A percentile compares a stretch with the other conserved stretches of the same genome.
phyloP scores from a whole-genome alignment of 441 rosid species.

The Gossypium davidsonii region DNA sequence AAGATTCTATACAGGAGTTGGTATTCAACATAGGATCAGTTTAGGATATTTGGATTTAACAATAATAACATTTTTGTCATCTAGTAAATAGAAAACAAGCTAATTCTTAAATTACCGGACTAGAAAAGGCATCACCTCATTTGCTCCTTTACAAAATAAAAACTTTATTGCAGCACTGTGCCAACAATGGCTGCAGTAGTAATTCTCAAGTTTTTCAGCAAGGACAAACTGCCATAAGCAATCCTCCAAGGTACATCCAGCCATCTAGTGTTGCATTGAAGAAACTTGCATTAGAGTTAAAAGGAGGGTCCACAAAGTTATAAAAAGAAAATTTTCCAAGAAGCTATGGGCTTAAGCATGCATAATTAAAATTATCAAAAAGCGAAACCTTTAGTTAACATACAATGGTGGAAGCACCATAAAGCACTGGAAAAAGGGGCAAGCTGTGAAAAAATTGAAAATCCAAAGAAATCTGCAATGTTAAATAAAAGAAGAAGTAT shows the following conservation, averaged over 20 bases:
- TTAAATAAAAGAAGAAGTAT: background rate
- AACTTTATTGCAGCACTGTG: constrained; percentile 63
- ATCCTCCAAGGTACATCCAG: constrained; percentile 56
- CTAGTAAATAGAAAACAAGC: background rate
- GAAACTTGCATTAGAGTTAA: background rate
- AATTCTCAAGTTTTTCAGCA: constrained; percentile 60
- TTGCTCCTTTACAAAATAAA: constrained; percentile 34
- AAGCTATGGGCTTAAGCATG: constrained; percentile 7
- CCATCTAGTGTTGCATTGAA: constrained; percentile 35
- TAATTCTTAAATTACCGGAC: background rate
- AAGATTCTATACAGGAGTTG: background rate
- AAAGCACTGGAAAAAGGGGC: constrained; percentile 55
- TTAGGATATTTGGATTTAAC: background rate
- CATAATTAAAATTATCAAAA: constrained; percentile 17
- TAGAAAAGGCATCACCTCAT: constrained; percentile 37
- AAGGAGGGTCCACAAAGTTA: background rate
- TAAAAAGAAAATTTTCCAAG: background rate
- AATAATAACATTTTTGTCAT: background rate
- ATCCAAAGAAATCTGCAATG: constrained; percentile 72
- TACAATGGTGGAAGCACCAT: constrained; percentile 60
- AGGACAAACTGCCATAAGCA: constrained; percentile 61
- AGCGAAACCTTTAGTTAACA: constrained; percentile 45
- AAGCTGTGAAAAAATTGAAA: constrained; percentile 78
- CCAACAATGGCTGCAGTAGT: constrained; percentile 76
- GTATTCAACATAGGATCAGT: background rate